phyloP scores from a whole-genome alignment of 306 rosid genomes.

The Cucurbita maxima region DNA sequence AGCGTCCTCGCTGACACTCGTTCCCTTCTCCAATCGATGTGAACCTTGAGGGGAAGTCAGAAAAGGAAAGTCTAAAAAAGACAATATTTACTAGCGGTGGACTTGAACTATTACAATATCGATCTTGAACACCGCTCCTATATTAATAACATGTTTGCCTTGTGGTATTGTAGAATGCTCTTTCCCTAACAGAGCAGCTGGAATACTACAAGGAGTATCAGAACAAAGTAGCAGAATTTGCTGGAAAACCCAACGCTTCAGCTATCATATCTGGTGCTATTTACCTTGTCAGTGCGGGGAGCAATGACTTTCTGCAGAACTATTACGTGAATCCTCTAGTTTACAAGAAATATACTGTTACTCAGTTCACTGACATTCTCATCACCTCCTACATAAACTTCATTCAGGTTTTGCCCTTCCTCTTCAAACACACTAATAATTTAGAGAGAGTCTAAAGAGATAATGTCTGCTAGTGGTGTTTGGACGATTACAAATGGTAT shows the following conservation, averaged over 20 bases:
- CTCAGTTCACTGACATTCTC: conserved; percentile 46
- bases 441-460: no score
- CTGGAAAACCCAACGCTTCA: conserved; percentile 31
- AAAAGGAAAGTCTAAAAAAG: no score
- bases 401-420: conserved; percentile 27
- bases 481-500: no score
- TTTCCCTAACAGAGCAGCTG: conserved; percentile 41
- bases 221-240: conserved; percentile 21
- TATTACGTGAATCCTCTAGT: conserved; percentile 54
- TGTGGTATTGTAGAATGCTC: conserved; percentile 27
- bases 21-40: no score
- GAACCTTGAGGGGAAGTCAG: no score
- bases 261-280: conserved; percentile 40
- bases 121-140: not conserved
- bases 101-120: not conserved
- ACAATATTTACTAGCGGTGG: no score
- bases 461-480: no score
- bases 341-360: conserved; percentile 16
- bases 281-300: conserved; percentile 37
- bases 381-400: conserved; percentile 22
- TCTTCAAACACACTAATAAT: no score
- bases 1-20: no score
- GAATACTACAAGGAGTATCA: conserved; percentile 48
- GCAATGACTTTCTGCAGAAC: conserved; percentile 53
- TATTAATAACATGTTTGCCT: not conserved